These are phyloP conservation scores for Saturnispora dispora DNA, from an alignment of 805 yeast genomes.

Conservation along the genomic window DNA sequence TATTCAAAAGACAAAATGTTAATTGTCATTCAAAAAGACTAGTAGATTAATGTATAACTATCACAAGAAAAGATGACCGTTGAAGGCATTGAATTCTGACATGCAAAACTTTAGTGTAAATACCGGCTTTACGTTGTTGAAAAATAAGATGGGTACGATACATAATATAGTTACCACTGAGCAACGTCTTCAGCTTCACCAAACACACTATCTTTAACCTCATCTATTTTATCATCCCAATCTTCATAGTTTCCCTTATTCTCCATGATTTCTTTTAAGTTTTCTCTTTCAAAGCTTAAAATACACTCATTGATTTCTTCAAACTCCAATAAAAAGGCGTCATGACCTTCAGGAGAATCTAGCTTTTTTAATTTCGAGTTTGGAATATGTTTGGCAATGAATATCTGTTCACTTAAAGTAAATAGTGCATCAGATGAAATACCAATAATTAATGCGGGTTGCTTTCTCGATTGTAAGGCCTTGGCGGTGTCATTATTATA, in stretches of 20 bases:
- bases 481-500: constrained; percentile 32
- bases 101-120: constrained; percentile 3
- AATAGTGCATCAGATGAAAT: constrained; percentile 88
- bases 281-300: constrained; percentile 49
- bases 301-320: constrained; percentile 68
- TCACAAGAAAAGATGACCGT: constrained; percentile 5
- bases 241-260: constrained; percentile 38
- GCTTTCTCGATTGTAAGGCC: constrained; percentile 50
- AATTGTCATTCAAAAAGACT: neutral
- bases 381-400: constrained; percentile 67
- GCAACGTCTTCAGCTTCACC: constrained; percentile 97
- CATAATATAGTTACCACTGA: constrained; percentile 52
- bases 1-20: neutral
- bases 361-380: constrained; percentile 60
- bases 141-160: constrained; percentile 7
- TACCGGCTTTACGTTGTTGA: constrained; percentile 10
- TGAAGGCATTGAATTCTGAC: constrained; percentile 5
- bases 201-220: constrained; percentile 60
- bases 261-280: constrained; percentile 52
- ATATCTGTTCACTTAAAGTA: constrained; percentile 85
- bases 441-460: constrained; percentile 82
- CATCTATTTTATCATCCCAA: constrained; percentile 37
- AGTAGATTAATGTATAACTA: neutral
- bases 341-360: constrained; percentile 94
- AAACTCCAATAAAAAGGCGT: constrained; percentile 89